A percentile compares a stretch with the other conserved stretches of the same genome.
Conservation (phyloP, 2,329 filamentous ascomycete species). For the Pseudofabraea citricarpa region DNA sequence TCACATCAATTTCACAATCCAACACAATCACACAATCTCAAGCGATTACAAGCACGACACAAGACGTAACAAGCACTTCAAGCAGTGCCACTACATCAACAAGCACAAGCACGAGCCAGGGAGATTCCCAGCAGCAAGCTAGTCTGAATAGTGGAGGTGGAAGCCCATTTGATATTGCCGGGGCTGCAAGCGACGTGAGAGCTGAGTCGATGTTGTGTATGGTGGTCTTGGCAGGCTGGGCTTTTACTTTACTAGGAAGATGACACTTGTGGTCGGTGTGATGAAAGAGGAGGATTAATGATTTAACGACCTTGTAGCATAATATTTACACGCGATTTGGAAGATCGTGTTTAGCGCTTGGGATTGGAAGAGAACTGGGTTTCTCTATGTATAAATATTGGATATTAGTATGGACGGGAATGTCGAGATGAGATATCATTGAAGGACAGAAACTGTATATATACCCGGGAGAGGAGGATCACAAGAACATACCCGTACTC, state of each 20-base stretch:
- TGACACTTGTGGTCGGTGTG: neutral
- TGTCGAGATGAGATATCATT: too few species aligned
- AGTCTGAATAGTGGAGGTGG: constrained; percentile 4
- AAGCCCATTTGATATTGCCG: constrained; percentile 8
- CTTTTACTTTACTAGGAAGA: neutral
- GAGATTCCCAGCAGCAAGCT: constrained; percentile 1
- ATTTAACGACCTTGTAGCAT: too few species aligned
- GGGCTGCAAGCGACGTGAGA: constrained; percentile 2
- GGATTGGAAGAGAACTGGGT: too few species aligned
- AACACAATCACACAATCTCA: constrained; percentile 3
- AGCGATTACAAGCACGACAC: neutral
- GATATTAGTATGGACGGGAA: too few species aligned
- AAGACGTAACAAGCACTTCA: constrained; percentile 1
- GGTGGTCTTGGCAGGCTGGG: neutral
- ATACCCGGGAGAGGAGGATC: too few species aligned
- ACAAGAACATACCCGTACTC: too few species aligned
- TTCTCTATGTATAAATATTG: too few species aligned
- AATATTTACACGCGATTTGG: neutral
- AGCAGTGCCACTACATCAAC: neutral
- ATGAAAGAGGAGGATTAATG: neutral
- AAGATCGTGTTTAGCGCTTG: too few species aligned
- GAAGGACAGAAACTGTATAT: too few species aligned
- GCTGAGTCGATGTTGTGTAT: neutral
- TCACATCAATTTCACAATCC: too few species aligned
- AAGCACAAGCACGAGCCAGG: neutral